Evolutionary conservation across 2,329 filamentous ascomycete genomes (phyloP), one percentile per base, ranked within the genome.

Genomic region (Penicillium frequentans): DNA sequence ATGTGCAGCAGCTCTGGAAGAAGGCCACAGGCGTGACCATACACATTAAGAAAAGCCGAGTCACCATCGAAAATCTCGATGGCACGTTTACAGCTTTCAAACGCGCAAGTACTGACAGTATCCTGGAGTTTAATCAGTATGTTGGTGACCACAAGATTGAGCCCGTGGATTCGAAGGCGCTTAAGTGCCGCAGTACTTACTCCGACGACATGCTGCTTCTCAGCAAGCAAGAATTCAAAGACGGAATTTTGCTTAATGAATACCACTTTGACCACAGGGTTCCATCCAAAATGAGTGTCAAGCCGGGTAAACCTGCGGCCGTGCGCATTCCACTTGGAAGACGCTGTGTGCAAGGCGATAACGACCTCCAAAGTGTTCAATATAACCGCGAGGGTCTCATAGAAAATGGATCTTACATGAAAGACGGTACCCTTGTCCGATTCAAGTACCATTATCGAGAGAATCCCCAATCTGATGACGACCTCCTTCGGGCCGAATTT

Each of bases 391-490:
- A 80, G 60, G 82, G 82, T 19, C 79, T 82, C 45, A 75, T 84
- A 44, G 75, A 81, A 49, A 78, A 77, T 10, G 82, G 82, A 11
- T 84, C 81, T 3, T 83, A 82, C 64, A 75, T 83, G 59, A 80
- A 77, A 55, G 77, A 83, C 57, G 77, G 75, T 2, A 84, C 82
- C 55, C 64, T 82, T 11, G 75, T 83, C 16, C 76, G 79, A 16
- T 84, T 84, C 75, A 80, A 80, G 57, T 82, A 81, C 54, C 77
- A 80, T 60, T 84, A 85, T 65, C 78, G 82, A 44, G 81, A 82
- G 63, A 80, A 80, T 55, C 78, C 81, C 13, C 78, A 76, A 35
- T 82, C 81, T 55, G 80, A 80, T 24, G 82, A 83, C 64, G 82
- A 84, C 56, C 73, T 85, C n/a, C 74, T 85, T 3, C 76, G 82